Conservation (phyloP, 495 filamentous ascomycete species). For the Penicillium coprophilum region DNA sequence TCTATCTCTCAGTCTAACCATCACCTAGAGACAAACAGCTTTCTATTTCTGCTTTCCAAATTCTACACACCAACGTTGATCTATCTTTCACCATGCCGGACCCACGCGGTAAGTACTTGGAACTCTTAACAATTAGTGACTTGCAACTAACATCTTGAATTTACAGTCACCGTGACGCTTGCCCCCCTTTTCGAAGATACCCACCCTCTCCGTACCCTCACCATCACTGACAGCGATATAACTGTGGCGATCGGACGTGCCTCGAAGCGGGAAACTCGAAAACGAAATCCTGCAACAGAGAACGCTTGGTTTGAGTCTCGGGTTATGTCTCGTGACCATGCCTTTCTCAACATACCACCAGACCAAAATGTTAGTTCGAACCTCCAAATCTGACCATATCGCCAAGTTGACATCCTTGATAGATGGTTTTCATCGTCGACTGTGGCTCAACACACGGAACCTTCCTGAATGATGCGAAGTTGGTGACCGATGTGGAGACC, state of each 20-base stretch:
- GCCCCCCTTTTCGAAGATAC: conserved; percentile 18
- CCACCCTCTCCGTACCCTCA: conserved; percentile 35
- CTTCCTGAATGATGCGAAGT: conserved; percentile 45
- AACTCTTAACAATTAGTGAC: neutral
- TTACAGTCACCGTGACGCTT: conserved; percentile 22
- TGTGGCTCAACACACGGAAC: conserved; percentile 60
- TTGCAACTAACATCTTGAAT: conserved; percentile 16
- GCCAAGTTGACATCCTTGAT: conserved; percentile 20
- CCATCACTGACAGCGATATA: conserved; percentile 25
- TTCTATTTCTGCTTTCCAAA: neutral
- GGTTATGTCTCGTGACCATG: conserved; percentile 80
- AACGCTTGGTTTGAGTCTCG: conserved; percentile 80
- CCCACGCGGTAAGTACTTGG: conserved; percentile 12
- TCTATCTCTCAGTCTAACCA: neutral
- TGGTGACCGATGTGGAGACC: conserved; percentile 36
- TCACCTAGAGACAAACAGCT: neutral
- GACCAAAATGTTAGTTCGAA: conserved; percentile 42
- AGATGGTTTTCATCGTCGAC: conserved; percentile 49
- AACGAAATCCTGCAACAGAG: conserved; percentile 45
- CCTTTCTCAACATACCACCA: conserved; percentile 50
- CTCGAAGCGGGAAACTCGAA: conserved; percentile 57
- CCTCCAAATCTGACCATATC: neutral
- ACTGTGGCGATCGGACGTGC: conserved; percentile 54
- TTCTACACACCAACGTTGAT: neutral
- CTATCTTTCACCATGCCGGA: conserved; percentile 32